Evolutionary conservation across 1,284 basidiomycete genomes (phyloP), one percentile per base, ranked within the genome.

Genomic region (Moniliella sp.): DNA sequence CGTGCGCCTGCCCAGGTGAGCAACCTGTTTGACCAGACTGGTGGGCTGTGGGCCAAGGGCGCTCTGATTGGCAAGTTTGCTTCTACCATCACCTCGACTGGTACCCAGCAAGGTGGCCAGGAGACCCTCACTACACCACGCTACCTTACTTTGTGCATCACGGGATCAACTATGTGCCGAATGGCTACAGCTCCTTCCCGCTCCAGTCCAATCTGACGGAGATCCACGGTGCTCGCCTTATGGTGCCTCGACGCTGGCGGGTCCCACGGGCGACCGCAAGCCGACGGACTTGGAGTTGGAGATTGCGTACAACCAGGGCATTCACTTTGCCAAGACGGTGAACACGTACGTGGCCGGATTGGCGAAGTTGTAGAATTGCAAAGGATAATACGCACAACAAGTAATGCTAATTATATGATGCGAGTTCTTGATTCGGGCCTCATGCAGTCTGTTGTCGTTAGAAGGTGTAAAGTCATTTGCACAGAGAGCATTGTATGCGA

Each of bases 1-100:
- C 64, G 66, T 30, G 48, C 62, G 18, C 64, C 66, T 18, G 64
- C 65, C 17, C 64, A 65, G 48, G 75, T 64, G 69, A 39, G 36
- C 21, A 55, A 64, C 26, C 69, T 70, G 61, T 69, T 70, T 41
- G 84, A 91, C 57, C 61, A 68, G 3, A 84, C 81, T 7, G 80
- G 81, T 42, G 61, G 62, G 27, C 62, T 67, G 26, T 93, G 83
- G 83, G 68, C 65, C 9, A 42, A 54, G 5, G 78, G 78, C 33
- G 69, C 66, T 0, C 71, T 91, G 31, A 61, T 69, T 31, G 80
- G 78, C 51, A 93, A 91, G 66, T 78, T 66, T 32, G 81, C 69
- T 4, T 67, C 70, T 32, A 62, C 74, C 33, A 79, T 81, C 62
- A 68, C 76, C 25, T 42, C 33, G 9, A 47, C 74, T 1, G 72